phyloP scores from a whole-genome alignment of 2,329 filamentous ascomycete genomes.

The Aplosporella prunicola region DNA sequence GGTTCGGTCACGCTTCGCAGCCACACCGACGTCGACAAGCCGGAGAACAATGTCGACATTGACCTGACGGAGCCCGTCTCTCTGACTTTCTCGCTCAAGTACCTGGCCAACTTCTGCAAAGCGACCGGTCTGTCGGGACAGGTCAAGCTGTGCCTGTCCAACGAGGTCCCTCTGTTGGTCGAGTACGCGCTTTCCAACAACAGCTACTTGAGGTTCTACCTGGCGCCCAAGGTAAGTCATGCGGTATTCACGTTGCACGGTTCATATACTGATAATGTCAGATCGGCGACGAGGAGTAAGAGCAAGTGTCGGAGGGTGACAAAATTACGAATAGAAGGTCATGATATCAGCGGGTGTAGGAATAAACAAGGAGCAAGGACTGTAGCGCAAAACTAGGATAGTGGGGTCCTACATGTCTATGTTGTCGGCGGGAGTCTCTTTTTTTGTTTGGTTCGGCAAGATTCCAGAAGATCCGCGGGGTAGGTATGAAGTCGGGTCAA shows the following conservation, averaged over 20 bases:
- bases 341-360: conserved; percentile 11
- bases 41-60: conserved; percentile 76
- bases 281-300: conserved; percentile 61
- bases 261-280: conserved; percentile 35
- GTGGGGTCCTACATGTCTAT: conserved; percentile 5
- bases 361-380: conserved; percentile 9
- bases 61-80: conserved; percentile 85
- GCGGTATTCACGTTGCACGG: background rate
- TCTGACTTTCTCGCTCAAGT: conserved; percentile 97
- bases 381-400: background rate
- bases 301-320: background rate
- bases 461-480: conserved; percentile 8
- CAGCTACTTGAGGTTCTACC: conserved; percentile 92
- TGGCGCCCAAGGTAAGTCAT: conserved; percentile 80
- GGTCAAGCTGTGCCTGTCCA: conserved; percentile 89
- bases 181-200: conserved; percentile 76
- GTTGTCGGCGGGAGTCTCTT: conserved; percentile 1
- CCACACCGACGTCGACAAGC: conserved; percentile 83
- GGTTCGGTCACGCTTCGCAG: conserved; percentile 85
- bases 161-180: conserved; percentile 90
- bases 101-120: conserved; percentile 99
- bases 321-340: conserved; percentile 8
- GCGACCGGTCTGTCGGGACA: conserved; percentile 70
- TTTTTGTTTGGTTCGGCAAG: conserved; percentile 1
- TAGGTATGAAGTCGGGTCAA: conserved; percentile 1